Evolutionary conservation across 768 basidiomycete species (phyloP), one percentile per base, ranked within the genome.

Genomic region (Auricularia auricula-judae): DNA sequence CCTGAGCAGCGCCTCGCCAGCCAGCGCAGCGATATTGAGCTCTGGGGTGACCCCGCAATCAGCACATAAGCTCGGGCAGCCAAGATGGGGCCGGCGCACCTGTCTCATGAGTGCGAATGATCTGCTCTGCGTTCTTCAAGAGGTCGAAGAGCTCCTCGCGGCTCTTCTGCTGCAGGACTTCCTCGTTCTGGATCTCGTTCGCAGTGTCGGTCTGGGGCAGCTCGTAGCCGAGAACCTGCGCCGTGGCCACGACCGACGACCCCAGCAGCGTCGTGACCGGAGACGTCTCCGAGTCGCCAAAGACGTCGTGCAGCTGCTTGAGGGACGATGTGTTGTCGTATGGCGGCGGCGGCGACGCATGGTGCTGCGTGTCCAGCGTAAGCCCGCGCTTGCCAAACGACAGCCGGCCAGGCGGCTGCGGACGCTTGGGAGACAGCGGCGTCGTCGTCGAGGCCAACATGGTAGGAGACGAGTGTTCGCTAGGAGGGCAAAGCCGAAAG

Each of bases 101-200:
- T 67, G 81, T 82, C 75, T 89, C 90, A 44, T 91, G 80, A 65
- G 86, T 84, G 71, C 84, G 87, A 67, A 93, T 91, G 60, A 92
- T 77, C 65, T 78, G 84, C 67, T 88, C 87, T 0, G 90, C 91
- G 71, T 86, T 85, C 56, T 84, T 75, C 42, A 93, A 80, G 53
- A 93, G 77, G 53, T 81, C 81, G 3, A 85, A 79, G 56, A 93
- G 79, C 69, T 91, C 88, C 69, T 87, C 89, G 44, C 84, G 80
- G n/a, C 88, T 88, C 70, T 77, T 82, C 67, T 86, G 86, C 65
- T 68, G 65, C 23, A 72, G 62, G 51, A 65, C 65, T 12, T 66
- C 53, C 29, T 66, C 65, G 23, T 51, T 61, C 51, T 29, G 39
- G 33, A 53, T 42, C 43, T 34, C 44, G 21, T 14, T 35, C 18